A percentile compares a stretch with the other conserved stretches of the same genome.
Evolutionary conservation across 176 grass and related monocot species (phyloP).

Genomic region (Stipa capillata): DNA sequence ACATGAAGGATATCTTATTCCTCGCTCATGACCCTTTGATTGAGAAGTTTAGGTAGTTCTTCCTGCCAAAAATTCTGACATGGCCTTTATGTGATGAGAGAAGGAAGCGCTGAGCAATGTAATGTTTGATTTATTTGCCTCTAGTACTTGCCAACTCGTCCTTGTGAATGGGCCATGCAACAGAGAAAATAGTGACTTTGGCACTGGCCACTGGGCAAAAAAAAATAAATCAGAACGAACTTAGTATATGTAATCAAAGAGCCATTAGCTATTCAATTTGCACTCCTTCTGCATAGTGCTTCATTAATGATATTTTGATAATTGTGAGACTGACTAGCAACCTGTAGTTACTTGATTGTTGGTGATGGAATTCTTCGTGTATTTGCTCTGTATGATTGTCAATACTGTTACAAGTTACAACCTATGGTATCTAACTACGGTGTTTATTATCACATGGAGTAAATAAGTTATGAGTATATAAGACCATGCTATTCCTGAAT

Average conservation of each 20-base stretch:
- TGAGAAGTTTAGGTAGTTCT: constrained; percentile 67
- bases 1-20: constrained; percentile 87
- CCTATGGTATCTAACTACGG: background rate
- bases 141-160: background rate
- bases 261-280: background rate
- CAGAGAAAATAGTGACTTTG: background rate
- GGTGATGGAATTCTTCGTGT: background rate
- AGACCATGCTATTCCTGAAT: background rate
- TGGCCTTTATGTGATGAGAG: background rate
- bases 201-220: too few relatives aligned
- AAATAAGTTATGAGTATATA: background rate
- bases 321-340: background rate
- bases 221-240: background rate
- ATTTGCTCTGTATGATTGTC: background rate
- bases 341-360: background rate
- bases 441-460: background rate
- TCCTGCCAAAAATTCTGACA: background rate
- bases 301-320: background rate
- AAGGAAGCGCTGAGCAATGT: too few relatives aligned
- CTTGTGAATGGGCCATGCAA: background rate
- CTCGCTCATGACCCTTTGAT: constrained; percentile 72
- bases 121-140: background rate
- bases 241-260: background rate
- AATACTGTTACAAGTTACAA: too few relatives aligned
- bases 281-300: background rate